These are phyloP conservation scores for Xylaria intraflava DNA, from an alignment of 495 filamentous ascomycete species.

Conservation along the genomic window DNA sequence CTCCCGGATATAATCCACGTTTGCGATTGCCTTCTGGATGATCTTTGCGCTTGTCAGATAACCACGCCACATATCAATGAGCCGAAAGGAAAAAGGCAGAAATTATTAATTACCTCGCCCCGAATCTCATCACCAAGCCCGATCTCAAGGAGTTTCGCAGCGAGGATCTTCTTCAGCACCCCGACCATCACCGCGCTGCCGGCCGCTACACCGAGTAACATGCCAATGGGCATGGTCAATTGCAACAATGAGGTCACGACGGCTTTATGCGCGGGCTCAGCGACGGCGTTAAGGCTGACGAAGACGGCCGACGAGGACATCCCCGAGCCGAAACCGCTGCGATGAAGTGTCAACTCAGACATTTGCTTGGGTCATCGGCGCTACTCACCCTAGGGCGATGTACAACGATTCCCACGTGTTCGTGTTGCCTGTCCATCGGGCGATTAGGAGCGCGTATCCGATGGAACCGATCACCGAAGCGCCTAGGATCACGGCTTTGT, in stretches of 20 bases:
- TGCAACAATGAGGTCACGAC: conserved; percentile 50
- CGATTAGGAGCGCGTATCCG: conserved; percentile 49
- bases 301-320: conserved; percentile 46
- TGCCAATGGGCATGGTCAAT: conserved; percentile 42
- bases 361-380: too few relatives aligned
- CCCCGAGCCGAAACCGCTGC: conserved; percentile 46
- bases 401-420: conserved; percentile 55
- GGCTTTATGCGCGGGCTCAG: conserved; percentile 45
- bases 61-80: background rate
- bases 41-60: conserved; percentile 18
- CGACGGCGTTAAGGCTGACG: conserved; percentile 48
- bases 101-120: conserved; percentile 13
- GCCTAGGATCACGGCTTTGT: conserved; percentile 48
- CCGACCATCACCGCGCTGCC: conserved; percentile 39
- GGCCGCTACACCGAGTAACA: conserved; percentile 43
- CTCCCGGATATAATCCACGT: conserved; percentile 45
- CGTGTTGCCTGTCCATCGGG: conserved; percentile 58
- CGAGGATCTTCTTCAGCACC: conserved; percentile 16
- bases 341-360: background rate
- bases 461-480: conserved; percentile 44
- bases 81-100: background rate
- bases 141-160: conserved; percentile 13
- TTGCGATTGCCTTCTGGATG: conserved; percentile 32
- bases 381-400: conserved; percentile 46
- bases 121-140: conserved; percentile 16